Evolutionary conservation across 257 asterid genomes (phyloP).

Genomic region (Sherardia arvensis): DNA sequence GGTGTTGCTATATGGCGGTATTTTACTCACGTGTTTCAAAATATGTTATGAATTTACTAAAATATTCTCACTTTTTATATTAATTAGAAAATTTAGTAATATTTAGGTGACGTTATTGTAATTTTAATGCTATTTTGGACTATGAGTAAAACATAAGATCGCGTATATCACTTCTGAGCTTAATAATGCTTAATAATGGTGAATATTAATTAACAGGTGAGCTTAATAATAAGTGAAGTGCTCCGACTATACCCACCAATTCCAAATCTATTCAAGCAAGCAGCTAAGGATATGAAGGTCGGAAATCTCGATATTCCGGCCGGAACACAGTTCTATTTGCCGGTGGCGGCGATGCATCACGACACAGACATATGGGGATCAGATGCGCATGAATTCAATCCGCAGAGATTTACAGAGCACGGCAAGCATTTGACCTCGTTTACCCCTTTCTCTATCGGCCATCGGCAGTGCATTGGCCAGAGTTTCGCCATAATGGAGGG

Average conservation of each 20-base stretch:
- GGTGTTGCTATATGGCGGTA: no score
- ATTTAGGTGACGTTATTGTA: no score
- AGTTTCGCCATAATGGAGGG: slow-evolving; percentile 30
- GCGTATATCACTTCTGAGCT: no score
- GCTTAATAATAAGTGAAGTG: slow-evolving; percentile 54
- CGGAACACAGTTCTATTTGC: slow-evolving; percentile 37
- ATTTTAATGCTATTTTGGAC: no score
- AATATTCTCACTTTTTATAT: no score
- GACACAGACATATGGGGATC: slow-evolving; percentile 31
- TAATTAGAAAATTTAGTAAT: no score
- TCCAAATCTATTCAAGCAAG: slow-evolving; percentile 27
- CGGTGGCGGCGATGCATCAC: slow-evolving; percentile 51
- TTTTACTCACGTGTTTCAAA: no score
- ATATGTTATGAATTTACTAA: no score
- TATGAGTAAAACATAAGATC: no score
- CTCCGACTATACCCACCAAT: slow-evolving; percentile 56
- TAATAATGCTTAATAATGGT: not conserved
- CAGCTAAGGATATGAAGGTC: slow-evolving; percentile 32
- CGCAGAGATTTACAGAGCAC: slow-evolving; percentile 17
- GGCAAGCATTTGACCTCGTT: slow-evolving; percentile 24
- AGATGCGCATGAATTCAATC: slow-evolving; percentile 35
- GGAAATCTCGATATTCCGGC: slow-evolving; percentile 49
- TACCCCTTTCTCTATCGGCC: slow-evolving; percentile 29
- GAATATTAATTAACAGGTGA: slow-evolving; percentile 28
- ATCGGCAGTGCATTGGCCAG: slow-evolving; percentile 31